Evolutionary conservation across 176 grass and related monocot species (phyloP).

Genomic region (Raddia guianensis): DNA sequence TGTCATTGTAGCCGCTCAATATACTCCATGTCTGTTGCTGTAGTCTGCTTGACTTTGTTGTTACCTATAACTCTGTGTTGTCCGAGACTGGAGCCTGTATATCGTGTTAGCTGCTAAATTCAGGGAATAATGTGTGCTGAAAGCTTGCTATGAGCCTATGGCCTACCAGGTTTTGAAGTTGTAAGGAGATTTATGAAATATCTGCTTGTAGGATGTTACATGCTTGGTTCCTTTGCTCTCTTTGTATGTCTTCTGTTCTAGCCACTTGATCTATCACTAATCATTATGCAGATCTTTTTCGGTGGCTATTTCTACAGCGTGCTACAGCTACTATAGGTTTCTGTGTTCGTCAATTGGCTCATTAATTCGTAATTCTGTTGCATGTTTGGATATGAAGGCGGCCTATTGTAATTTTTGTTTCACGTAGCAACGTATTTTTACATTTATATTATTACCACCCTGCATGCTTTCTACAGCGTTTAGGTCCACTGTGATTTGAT

Average conservation of each 20-base stretch:
- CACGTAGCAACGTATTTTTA: background rate
- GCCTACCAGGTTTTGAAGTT: conserved; percentile 11
- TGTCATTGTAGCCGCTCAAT: conserved; percentile 36
- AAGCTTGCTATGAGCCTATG: conserved; percentile 22
- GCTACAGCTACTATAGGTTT: background rate
- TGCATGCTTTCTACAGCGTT: background rate
- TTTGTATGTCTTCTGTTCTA: background rate
- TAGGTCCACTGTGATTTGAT: background rate
- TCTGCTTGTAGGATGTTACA: conserved; percentile 6
- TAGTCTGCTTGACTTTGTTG: conserved; percentile 32
- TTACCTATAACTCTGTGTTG: conserved; percentile 41
- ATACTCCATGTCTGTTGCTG: conserved; percentile 3
- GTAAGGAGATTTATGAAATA: conserved; percentile 29
- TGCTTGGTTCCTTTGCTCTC: background rate
- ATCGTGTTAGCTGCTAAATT: conserved; percentile 30
- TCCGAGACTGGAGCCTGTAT: conserved; percentile 37
- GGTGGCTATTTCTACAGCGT: background rate
- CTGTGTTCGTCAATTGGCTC: background rate
- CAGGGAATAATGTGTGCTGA: conserved; percentile 46
- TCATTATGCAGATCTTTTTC: conserved; percentile 6
- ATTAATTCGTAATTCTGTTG: background rate
- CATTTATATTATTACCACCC: background rate
- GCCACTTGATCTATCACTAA: background rate
- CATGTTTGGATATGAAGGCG: background rate
- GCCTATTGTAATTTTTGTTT: background rate